Percentiles rank a stretch among this genome's conserved stretches.
These are phyloP conservation scores for Smittium culicis DNA, from an alignment of 371 early-diverging fungal species.

Conservation along the genomic window DNA sequence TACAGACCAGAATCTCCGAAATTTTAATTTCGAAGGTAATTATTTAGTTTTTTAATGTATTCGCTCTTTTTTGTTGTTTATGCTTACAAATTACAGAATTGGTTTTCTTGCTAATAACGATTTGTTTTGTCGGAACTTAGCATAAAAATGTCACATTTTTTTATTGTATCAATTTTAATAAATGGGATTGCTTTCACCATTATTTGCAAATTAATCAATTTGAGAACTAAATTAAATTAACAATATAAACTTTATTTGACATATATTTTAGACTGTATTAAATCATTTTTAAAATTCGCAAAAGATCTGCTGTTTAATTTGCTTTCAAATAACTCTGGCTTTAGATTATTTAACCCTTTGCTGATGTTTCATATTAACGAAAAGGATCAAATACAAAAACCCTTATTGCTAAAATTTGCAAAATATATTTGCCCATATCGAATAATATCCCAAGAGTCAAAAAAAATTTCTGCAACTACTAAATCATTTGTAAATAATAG, in stretches of 20 bases:
- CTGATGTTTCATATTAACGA: not conserved
- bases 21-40: no score
- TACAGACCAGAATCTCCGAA: no score
- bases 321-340: not conserved
- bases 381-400: not conserved
- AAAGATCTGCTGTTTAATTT: not conserved
- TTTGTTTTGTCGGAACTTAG: not conserved
- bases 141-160: no score
- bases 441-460: not conserved
- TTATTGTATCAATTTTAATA: not conserved
- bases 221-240: not conserved
- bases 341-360: not conserved
- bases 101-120: not conserved
- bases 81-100: not conserved
- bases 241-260: not conserved
- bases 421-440: not conserved
- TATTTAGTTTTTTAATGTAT: no score
- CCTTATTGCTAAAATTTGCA: not conserved
- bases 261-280: not conserved
- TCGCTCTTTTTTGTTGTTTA: no score
- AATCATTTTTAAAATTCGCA: not conserved
- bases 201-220: not conserved
- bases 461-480: not conserved
- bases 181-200: not conserved
- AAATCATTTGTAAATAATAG: not conserved